Base-by-base conservation (phyloP, 2,329 filamentous ascomycete genomes). In the Talaromyces sp. region DNA sequence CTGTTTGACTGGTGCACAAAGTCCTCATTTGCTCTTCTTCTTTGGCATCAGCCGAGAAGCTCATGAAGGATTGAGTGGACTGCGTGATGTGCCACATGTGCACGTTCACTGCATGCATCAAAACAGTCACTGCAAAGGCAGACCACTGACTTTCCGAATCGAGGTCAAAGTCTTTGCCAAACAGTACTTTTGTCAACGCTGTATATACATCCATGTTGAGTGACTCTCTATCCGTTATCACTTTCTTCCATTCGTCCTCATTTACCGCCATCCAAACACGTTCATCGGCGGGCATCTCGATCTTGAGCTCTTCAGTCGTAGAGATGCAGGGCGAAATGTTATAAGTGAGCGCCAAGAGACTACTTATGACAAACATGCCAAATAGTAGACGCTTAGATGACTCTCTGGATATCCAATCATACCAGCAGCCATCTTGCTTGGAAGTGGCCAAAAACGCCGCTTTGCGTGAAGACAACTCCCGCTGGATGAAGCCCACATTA, bases 71-170 rank as follows among this genome's bases (percentile, higher is more conserved):
- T 37, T 75, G 70, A 2, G 70, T 69, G 23, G 69, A 70, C 60
- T 76, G 72, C 11, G 72, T 70, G 4, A 72, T 63, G 62, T 71
- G 68, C 69, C 72, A 75, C 65, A 75, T 71, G 56, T 76, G 70
- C 50, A 75, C 69, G 55, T 72, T 74, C 21, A 75, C 69, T 9
- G 73, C 74, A 63, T 76, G 73, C 66, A 73, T 74, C 25, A 75
- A 64, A 14, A 74, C 68, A 14, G 70, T 70, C 54, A 69, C 69
- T 7, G 71, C 70, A 44, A 75, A 71, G 3, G 70, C 67, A 11
- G 71, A 69, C 62, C 62, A 63, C 40, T 61, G 35, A 58, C 60
- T 62, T 62, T 64, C 48, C 63, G 61, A 18, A 59, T 61, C 55
- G 65, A 64, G 39, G 59, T 58, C 23, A 67, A 62, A 60, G 7